Evolutionary conservation across 2,329 filamentous ascomycete species (phyloP), one percentile per base, ranked within the genome.

Genomic region (Fusarium tricinctum): DNA sequence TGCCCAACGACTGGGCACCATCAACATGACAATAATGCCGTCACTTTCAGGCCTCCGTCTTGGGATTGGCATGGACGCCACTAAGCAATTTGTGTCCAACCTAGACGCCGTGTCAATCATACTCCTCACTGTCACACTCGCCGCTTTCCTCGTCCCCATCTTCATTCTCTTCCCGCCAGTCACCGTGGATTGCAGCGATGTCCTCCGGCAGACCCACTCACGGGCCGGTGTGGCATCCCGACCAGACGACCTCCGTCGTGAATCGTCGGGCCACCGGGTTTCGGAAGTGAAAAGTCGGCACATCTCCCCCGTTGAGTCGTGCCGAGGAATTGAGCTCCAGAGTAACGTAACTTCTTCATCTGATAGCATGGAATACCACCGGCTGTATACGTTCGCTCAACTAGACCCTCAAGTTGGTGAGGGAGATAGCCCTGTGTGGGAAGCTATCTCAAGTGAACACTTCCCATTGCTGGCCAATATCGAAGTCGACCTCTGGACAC

Each of bases 291-390:
- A 72, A 68, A 92, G 91, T 56, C 82, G 97, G 51, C 90, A 89
- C 80, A 86, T 94, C 62, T 95, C 96, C 77, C 94, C 94, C 1
- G 81, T 97, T 77, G 95, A 97, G 80, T 93, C 91, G 58, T 97
- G 93, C 77, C 83, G 82, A 57, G 92, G 91, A 28, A 88, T 97
- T 55, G 92, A 96, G 79, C 79, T 97, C 46, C 80, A 86, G 51
- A 81, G 84, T 63, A 87, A 87, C 62, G 85, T 87, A 54, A 84
- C 96, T 17, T 79, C 92, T 17, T 79, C 92, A 45, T 81, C 87
- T 8, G 88, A 87, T 4, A 93, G 94, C 3, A 83, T 97, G 58
- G 86, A 91, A 76, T 92, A 91, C 78, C 94, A 97, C 79, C 88
- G 93, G 8, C 87, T 95, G 70, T 97, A 94, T 81, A 91, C 89